Base-by-base conservation (phyloP, 140 eudicot species). In the Bidens hawaiensis region DNA sequence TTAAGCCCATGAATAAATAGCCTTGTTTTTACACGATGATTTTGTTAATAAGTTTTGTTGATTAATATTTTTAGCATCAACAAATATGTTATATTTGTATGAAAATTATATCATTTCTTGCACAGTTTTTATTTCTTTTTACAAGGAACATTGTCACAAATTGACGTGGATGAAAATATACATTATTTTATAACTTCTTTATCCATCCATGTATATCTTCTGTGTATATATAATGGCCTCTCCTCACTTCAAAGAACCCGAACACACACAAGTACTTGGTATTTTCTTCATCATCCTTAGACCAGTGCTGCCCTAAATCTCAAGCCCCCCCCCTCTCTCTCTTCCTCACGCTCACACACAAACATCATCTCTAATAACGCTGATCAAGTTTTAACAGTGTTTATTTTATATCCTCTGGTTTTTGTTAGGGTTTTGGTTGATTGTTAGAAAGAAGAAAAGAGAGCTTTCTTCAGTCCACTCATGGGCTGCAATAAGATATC, bases 401-500 rank as follows among this genome's bases (percentile, higher is more conserved):
- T 18, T 17, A n/a, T n/a, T 3, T 41, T 15, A 13, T 8, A n/a
- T 23, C 6, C 12, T 10, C n/a, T 4, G 1, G 9, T 6, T 19
- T 19, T 38, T 10, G 3, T 30, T 28, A 38, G 67, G 67, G 33
- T 60, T 60, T 60, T 40, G 21, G n/a, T 22, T 23, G 9, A 5
- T 27, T 22, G 6, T 6, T 24, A 5, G 0, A 7, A 34, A 2
- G 15, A 4, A 38, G 13, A 11, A 53, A 47, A 81, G 86, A 73
- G 86, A 81, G 86, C 86, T 81, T 81, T 81, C 86, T 81, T 76
- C 74, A 36, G 86, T 81, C 83, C 86, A 81, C 80, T 68, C 83
- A 75, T 54, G 74, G 88, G 89, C 8, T 67, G 78, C 64, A 18
- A 63, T 80, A 78, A 60, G 99, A 76, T 91, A 33, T 81, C 85